A percentile compares a stretch with the other conserved stretches of the same genome.
Conservation (phyloP, 2,329 filamentous ascomycete species). For the Talaromyces atroroseus region DNA sequence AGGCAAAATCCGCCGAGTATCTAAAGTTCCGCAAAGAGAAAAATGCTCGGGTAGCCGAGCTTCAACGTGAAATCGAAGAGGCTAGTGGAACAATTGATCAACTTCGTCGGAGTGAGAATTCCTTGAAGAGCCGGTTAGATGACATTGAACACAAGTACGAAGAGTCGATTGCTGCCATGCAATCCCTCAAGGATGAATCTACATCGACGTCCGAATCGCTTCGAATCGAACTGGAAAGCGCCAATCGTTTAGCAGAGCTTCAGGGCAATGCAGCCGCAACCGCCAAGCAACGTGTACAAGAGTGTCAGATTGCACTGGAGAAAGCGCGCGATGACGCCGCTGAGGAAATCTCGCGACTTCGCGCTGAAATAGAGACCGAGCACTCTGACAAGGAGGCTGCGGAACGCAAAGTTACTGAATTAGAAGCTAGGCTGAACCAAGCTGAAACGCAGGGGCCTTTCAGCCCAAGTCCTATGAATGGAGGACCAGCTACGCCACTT, state of each 20-base stretch:
- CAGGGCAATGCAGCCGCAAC: slow-evolving; percentile 56
- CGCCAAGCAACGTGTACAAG: slow-evolving; percentile 55
- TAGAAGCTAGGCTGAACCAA: slow-evolving; percentile 58
- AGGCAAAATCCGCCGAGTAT: slow-evolving; percentile 80
- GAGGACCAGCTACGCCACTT: slow-evolving; percentile 44
- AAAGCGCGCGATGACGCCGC: slow-evolving; percentile 58
- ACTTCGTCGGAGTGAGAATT: slow-evolving; percentile 71
- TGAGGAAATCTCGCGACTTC: slow-evolving; percentile 50
- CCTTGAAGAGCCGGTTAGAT: slow-evolving; percentile 73
- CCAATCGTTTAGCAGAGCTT: slow-evolving; percentile 71
- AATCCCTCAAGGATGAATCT: slow-evolving; percentile 78
- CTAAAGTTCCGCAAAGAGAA: slow-evolving; percentile 94
- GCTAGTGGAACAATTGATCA: slow-evolving; percentile 69
- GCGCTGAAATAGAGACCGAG: slow-evolving; percentile 52
- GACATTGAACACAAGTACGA: slow-evolving; percentile 83
- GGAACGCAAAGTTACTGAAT: slow-evolving; percentile 58
- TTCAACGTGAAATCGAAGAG: slow-evolving; percentile 86
- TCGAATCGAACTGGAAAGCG: slow-evolving; percentile 76
- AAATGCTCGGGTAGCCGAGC: slow-evolving; percentile 76
- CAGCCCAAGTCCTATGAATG: slow-evolving; percentile 49
- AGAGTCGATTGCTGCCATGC: slow-evolving; percentile 72
- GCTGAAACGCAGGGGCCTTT: slow-evolving; percentile 49
- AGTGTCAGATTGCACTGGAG: slow-evolving; percentile 52
- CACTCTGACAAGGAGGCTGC: slow-evolving; percentile 57
- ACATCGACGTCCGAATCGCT: slow-evolving; percentile 80